A percentile compares a stretch with the other conserved stretches of the same genome.
Conservation (phyloP, 2,329 filamentous ascomycete species). For the Cryphonectria nitschkei region DNA sequence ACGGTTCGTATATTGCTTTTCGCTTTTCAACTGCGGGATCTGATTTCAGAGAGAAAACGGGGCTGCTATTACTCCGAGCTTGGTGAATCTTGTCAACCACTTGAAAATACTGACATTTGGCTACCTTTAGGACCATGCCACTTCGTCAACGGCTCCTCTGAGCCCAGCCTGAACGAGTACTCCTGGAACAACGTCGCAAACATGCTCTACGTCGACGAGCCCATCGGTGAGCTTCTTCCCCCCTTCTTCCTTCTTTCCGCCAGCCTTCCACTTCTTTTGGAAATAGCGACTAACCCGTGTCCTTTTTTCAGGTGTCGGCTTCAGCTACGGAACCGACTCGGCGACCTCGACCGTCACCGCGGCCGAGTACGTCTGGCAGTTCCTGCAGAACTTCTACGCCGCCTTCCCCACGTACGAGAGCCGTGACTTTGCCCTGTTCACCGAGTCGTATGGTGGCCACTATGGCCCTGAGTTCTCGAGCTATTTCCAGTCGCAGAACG, state of each 20-base stretch:
- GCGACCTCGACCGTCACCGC: conserved; percentile 49
- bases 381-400: conserved; percentile 64
- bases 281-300: not conserved
- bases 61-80: not conserved
- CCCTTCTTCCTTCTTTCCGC: not conserved
- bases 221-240: conserved; percentile 27
- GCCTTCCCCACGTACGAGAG: conserved; percentile 66
- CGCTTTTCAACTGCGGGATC: not conserved
- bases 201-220: conserved; percentile 46
- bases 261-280: too few species aligned
- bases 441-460: conserved; percentile 61
- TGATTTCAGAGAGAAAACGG: not conserved
- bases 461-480: conserved; percentile 57
- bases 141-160: conserved; percentile 41
- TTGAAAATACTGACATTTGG: not conserved
- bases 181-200: conserved; percentile 48
- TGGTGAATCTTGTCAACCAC: not conserved
- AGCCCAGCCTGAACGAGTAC: conserved; percentile 48
- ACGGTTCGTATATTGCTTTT: conserved; percentile 33
- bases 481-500: conserved; percentile 60
- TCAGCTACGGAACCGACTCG: conserved; percentile 41
- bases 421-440: conserved; percentile 59
- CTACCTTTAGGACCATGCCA: conserved; percentile 42
- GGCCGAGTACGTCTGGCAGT: conserved; percentile 56
- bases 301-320: conserved; percentile 35